Conservation (phyloP, 495 filamentous ascomycete genomes). For the Neurospora discreta region DNA sequence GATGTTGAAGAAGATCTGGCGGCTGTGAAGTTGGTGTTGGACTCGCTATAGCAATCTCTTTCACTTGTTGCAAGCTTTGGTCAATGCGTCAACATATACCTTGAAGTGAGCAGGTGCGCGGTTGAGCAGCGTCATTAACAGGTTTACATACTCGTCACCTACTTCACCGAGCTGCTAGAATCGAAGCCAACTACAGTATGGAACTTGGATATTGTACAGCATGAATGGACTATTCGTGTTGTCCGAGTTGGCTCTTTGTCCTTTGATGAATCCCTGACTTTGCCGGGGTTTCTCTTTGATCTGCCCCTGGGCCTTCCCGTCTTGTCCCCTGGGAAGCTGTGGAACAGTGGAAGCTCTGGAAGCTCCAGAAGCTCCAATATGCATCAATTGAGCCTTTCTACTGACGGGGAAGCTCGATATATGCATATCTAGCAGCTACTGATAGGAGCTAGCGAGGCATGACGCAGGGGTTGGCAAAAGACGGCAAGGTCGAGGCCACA, state of each 20-base stretch:
- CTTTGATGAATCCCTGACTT: not conserved
- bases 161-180: not conserved
- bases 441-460: not conserved
- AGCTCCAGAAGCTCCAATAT: not conserved
- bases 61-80: not conserved
- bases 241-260: not conserved
- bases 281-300: not conserved
- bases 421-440: not conserved
- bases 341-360: not conserved
- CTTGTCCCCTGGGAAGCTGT: not conserved
- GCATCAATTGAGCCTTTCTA: not conserved
- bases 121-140: not conserved
- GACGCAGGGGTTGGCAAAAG: not conserved
- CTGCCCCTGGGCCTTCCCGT: not conserved
- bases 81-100: not conserved
- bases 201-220: not conserved
- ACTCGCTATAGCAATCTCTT: not conserved
- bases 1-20: slow-evolving; percentile 44
- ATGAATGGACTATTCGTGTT: not conserved
- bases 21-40: slow-evolving; percentile 39
- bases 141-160: not conserved
- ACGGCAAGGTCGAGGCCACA: slow-evolving; percentile 7
- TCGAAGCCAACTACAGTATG: not conserved
- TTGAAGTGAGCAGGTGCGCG: not conserved
- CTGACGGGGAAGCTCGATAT: not conserved